Percentiles rank a stretch among this genome's conserved stretches.
Evolutionary conservation across 306 rosid genomes (phyloP).

Genomic region (Castanospermum australe): DNA sequence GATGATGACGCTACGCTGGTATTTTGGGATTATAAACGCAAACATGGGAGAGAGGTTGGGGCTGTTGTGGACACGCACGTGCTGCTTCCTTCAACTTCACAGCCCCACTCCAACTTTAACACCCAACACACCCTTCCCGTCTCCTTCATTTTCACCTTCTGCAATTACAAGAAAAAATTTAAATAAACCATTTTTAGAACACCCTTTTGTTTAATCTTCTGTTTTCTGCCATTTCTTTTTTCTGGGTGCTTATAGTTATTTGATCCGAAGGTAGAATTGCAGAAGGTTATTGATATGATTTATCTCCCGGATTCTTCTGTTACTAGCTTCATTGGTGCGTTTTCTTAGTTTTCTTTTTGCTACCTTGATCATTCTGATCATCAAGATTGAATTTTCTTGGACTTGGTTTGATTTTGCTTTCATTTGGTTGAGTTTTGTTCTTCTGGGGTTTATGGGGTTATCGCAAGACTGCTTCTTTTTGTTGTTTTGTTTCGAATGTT

Average conservation of each 20-base stretch:
- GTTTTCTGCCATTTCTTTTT: background rate
- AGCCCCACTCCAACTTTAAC: slow-evolving; percentile 25
- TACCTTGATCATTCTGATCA: background rate
- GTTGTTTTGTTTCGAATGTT: background rate
- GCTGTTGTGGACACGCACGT: slow-evolving; percentile 28
- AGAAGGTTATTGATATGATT: slow-evolving; percentile 53
- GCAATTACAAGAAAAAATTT: background rate
- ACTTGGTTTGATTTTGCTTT: slow-evolving; percentile 27
- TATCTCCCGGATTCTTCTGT: slow-evolving; percentile 34
- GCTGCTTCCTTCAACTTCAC: slow-evolving; percentile 31
- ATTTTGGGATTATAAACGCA: slow-evolving; percentile 57
- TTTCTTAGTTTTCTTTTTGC: background rate
- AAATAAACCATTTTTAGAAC: background rate
- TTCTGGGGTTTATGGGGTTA: slow-evolving; percentile 29
- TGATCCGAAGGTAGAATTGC: slow-evolving; percentile 42
- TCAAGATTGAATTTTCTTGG: background rate
- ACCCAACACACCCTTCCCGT: slow-evolving; percentile 29
- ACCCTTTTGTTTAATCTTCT: background rate
- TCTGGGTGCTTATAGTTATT: background rate
- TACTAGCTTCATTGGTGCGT: slow-evolving; percentile 64
- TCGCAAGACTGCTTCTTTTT: background rate
- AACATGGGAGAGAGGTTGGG: slow-evolving; percentile 33
- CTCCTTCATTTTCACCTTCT: slow-evolving; percentile 17
- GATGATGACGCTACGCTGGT: slow-evolving; percentile 43
- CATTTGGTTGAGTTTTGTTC: slow-evolving; percentile 29